Base-by-base conservation (phyloP, 2,329 filamentous ascomycete species). In the Botrytis aclada region DNA sequence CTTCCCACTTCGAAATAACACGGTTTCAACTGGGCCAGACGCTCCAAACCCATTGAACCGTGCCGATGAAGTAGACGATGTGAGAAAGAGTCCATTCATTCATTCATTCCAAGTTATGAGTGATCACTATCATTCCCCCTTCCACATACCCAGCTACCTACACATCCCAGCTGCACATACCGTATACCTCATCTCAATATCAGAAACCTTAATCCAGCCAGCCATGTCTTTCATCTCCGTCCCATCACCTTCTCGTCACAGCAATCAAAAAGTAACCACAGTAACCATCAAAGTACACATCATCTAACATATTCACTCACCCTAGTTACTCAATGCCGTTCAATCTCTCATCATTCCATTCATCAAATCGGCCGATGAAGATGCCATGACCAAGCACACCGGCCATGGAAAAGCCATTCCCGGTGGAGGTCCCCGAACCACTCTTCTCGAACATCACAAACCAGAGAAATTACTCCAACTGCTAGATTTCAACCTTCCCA, bases 321-420 rank as follows among this genome's bases (percentile, higher is more conserved):
- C n/a, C 62, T 76, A 94, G 92, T 86, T 94, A 64, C 86, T 94
- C 66, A 84, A 87, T 72, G 88, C 91, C 5, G 88, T 95, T 66
- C 88, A 91, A 81, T 83, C 85, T 14, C 85, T 94, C 71, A 87
- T 95, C 73, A 83, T 94, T 32, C 90, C 90, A 0, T 94, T 92
- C 81, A 89, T 95, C 77, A 86, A 84, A 74, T 84, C 86, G n/a
- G 91, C 92, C 58, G 92, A 95, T 81, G 85, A 90, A 72, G 84
- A 87, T 78, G 87, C 89, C 32, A 84, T 86, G 3, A 80, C 82
- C 10, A 89, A 87, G 77, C 85, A 83, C 69, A 83, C 85, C 0
- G 90, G 89, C 37, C 84, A 87, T 76, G 83, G 86, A 32, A 78
- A 82, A 10, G 79, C 82, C 18, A 78, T 82, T n/a, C 74, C 81